A percentile compares a stretch with the other conserved stretches of the same genome.
These are phyloP conservation scores for Suhomyces panamericanus DNA, from an alignment of 1,139 yeast genomes.

Conservation along the genomic window DNA sequence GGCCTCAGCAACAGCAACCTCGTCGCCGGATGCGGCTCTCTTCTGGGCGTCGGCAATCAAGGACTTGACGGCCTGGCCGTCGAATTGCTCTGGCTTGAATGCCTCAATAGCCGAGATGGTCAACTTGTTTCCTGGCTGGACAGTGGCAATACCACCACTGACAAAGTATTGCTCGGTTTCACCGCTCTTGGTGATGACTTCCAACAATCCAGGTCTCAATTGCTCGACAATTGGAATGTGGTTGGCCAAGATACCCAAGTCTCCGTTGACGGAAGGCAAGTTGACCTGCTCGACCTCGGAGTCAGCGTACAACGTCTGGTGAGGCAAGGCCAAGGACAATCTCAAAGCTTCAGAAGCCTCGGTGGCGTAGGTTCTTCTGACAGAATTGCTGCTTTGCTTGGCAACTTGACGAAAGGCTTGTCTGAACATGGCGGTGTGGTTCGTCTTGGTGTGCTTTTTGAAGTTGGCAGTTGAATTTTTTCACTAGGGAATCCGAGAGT, in stretches of 20 bases:
- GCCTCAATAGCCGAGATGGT: constrained; percentile 96
- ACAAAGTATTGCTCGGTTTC: constrained; percentile 80
- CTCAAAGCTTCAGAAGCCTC: constrained; percentile 76
- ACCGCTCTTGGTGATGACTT: constrained; percentile 79
- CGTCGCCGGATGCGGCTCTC: constrained; percentile 83
- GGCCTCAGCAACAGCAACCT: constrained; percentile 90
- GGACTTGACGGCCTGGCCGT: constrained; percentile 73
- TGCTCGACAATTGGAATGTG: constrained; percentile 99
- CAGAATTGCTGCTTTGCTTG: constrained; percentile 60
- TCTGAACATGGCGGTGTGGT: constrained; percentile 55
- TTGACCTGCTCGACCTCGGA: constrained; percentile 80
- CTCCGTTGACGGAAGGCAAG: constrained; percentile 95
- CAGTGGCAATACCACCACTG: constrained; percentile 96
- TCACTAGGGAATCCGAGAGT: constrained; percentile 14
- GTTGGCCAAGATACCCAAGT: constrained; percentile 94
- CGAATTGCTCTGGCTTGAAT: constrained; percentile 86
- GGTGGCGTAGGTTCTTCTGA: constrained; percentile 87
- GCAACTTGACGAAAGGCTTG: constrained; percentile 65
- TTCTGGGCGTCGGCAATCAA: constrained; percentile 94
- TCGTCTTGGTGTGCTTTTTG: constrained; percentile 3
- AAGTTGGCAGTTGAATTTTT: constrained; percentile 8
- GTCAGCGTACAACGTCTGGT: constrained; percentile 59
- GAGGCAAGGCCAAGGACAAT: constrained; percentile 90
- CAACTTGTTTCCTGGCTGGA: constrained; percentile 90
- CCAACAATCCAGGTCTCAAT: constrained; percentile 94